Evolutionary conservation across 139 green algal genomes (phyloP).

Genomic region (Zygnema circumcarinatum): DNA sequence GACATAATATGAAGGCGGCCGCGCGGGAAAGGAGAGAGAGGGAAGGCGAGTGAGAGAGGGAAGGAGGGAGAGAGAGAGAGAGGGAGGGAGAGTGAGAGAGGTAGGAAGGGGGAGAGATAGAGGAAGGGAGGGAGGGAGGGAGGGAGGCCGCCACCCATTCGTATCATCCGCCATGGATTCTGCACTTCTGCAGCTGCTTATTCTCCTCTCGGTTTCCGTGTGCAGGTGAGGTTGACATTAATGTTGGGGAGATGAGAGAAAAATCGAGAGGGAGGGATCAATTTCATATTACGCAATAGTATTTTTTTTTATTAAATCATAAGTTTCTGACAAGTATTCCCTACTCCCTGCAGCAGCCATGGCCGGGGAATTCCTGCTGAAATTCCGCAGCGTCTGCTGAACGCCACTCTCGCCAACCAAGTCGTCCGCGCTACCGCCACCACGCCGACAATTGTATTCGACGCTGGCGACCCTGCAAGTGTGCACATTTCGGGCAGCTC

Average conservation of each 20-base stretch:
- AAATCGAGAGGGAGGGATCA: background rate
- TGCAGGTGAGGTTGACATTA: background rate
- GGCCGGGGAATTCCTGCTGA: background rate
- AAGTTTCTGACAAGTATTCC: too few species aligned
- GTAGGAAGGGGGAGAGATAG: background rate
- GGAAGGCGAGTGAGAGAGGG: background rate
- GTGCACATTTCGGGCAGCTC: background rate
- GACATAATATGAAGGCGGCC: background rate
- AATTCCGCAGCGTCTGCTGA: background rate
- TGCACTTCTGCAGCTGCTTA: too few species aligned
- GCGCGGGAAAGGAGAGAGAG: background rate
- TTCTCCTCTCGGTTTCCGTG: too few species aligned
- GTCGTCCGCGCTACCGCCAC: background rate
- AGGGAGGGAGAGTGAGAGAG: background rate
- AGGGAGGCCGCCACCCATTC: background rate
- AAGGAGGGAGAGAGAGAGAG: background rate
- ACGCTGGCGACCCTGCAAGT: background rate
- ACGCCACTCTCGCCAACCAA: too few species aligned
- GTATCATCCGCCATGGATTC: too few species aligned
- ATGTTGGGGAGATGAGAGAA: background rate
- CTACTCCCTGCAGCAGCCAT: too few species aligned
- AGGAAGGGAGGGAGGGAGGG: background rate
- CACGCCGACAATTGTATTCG: background rate
- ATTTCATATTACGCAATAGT: background rate
- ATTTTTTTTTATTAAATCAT: too few species aligned